Percentiles rank a stretch among this genome's conserved stretches.
Evolutionary conservation across 2,329 filamentous ascomycete genomes (phyloP).

Genomic region (Diaporthe humulicola): DNA sequence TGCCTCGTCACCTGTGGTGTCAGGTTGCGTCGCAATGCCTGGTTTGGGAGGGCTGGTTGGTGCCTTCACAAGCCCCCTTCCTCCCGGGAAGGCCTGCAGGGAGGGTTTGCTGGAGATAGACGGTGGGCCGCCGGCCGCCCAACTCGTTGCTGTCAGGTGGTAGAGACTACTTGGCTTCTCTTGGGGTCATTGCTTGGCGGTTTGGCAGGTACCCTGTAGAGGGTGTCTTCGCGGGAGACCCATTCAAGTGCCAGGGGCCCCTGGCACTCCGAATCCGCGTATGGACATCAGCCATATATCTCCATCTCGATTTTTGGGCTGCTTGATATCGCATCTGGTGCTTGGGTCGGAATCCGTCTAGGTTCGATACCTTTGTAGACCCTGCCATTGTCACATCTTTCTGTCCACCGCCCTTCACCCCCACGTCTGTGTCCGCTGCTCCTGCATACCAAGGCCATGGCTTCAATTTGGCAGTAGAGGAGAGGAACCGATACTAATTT

Average conservation of each 20-base stretch:
- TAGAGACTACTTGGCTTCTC: slow-evolving; percentile 7
- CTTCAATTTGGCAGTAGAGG: background rate
- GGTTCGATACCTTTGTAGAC: background rate
- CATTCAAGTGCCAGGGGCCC: background rate
- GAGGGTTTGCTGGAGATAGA: background rate
- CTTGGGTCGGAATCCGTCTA: background rate
- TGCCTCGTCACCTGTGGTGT: background rate
- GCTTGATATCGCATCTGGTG: background rate
- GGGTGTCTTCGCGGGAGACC: background rate
- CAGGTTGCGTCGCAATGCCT: background rate
- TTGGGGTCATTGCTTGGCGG: slow-evolving; percentile 4
- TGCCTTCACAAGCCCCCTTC: background rate
- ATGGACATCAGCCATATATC: background rate
- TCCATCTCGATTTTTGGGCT: background rate
- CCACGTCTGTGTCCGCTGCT: background rate
- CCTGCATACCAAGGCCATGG: background rate
- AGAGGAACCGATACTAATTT: background rate
- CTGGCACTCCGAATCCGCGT: background rate
- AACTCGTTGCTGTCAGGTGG: background rate
- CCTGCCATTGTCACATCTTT: background rate
- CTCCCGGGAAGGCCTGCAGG: background rate
- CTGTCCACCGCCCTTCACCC: background rate
- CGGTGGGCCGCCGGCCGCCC: background rate
- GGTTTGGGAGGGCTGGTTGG: background rate
- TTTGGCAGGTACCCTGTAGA: background rate